Percentiles rank a stretch among this genome's conserved stretches.
phyloP scores from a whole-genome alignment of 2,329 filamentous ascomycete species.

The Fusarium longipes region DNA sequence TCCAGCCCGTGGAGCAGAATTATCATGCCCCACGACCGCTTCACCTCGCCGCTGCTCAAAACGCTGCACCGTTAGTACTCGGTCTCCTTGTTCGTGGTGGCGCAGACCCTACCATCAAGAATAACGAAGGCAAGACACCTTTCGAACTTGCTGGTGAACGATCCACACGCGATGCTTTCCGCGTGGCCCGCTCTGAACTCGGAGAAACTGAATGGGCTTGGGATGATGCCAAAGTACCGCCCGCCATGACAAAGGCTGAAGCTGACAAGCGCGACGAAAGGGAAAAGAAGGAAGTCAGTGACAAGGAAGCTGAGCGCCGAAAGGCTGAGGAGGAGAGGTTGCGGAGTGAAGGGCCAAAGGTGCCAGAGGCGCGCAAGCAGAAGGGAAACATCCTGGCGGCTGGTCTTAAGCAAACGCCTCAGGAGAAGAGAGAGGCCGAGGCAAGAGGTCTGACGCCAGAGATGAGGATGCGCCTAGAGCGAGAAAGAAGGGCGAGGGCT shows the following conservation, averaged over 20 bases:
- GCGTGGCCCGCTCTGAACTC: conserved; percentile 83
- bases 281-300: conserved; percentile 76
- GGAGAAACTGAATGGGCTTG: conserved; percentile 83
- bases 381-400: conserved; percentile 65
- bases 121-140: conserved; percentile 81
- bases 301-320: conserved; percentile 76
- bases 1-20: conserved; percentile 77
- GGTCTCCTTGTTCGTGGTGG: conserved; percentile 80
- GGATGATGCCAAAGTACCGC: conserved; percentile 78
- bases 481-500: conserved; percentile 89
- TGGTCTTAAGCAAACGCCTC: conserved; percentile 75
- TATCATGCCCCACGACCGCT: conserved; percentile 85
- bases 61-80: conserved; percentile 79
- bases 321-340: conserved; percentile 80
- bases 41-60: conserved; percentile 86
- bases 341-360: conserved; percentile 71
- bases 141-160: conserved; percentile 91
- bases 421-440: conserved; percentile 87
- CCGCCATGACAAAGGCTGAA: conserved; percentile 76
- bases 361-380: conserved; percentile 60
- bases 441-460: conserved; percentile 86
- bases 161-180: conserved; percentile 88
- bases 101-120: conserved; percentile 78
- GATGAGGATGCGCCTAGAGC: conserved; percentile 83
- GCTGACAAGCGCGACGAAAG: conserved; percentile 75